A percentile compares a stretch with the other conserved stretches of the same genome.
Evolutionary conservation across 2,329 filamentous ascomycete genomes (phyloP).

Genomic region (Hypoxylon sp.): DNA sequence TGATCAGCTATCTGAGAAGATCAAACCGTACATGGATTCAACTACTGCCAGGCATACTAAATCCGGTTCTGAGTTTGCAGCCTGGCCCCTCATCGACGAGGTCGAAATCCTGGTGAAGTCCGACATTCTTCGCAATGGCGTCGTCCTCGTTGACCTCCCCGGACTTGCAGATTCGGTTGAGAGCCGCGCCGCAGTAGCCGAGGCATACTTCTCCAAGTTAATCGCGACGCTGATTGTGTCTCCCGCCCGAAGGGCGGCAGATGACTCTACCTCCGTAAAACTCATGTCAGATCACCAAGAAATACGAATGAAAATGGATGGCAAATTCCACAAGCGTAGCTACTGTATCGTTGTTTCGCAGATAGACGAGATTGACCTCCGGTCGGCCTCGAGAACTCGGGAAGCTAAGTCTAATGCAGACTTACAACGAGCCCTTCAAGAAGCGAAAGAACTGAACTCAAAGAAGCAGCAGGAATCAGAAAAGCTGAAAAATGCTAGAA

Average conservation of each 20-base stretch:
- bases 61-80: background rate
- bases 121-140: conserved; percentile 8
- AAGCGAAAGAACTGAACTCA: background rate
- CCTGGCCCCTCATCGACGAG: conserved; percentile 11
- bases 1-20: conserved; percentile 1
- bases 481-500: background rate
- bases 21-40: conserved; percentile 12
- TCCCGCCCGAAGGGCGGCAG: conserved; percentile 10
- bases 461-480: background rate
- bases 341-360: conserved; percentile 10
- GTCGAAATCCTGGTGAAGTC: conserved; percentile 12
- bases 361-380: background rate
- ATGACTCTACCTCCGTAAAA: conserved; percentile 9
- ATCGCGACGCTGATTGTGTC: conserved; percentile 11
- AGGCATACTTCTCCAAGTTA: conserved; percentile 8
- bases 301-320: conserved; percentile 13
- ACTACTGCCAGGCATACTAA: background rate
- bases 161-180: conserved; percentile 11
- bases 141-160: conserved; percentile 8
- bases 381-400: conserved; percentile 1
- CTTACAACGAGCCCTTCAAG: background rate
- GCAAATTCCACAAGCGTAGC: conserved; percentile 5
- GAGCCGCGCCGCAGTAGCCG: conserved; percentile 10
- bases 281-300: conserved; percentile 9
- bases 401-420: background rate